Evolutionary conservation across 2,329 filamentous ascomycete genomes (phyloP).

Genomic region (Ascomycota sp.): DNA sequence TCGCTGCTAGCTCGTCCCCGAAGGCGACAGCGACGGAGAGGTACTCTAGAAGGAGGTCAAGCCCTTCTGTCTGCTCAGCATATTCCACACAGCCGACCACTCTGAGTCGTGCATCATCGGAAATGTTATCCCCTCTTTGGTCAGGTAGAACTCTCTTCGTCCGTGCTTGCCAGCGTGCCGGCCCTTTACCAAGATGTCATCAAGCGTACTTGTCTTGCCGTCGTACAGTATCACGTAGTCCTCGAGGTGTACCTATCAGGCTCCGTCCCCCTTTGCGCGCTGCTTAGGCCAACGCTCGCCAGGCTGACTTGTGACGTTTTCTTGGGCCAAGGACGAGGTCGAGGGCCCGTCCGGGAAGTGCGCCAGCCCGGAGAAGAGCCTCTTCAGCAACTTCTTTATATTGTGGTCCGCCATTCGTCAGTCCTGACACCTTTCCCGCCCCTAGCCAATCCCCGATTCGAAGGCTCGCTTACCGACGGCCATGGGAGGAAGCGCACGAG

Average conservation of each 20-base stretch:
- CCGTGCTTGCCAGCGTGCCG: not conserved
- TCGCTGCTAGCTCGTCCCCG: slow-evolving; percentile 16
- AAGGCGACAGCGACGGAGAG: slow-evolving; percentile 4
- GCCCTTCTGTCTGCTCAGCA: slow-evolving; percentile 19
- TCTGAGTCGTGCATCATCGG: slow-evolving; percentile 17
- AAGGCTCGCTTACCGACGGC: not conserved
- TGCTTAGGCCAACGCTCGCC: not conserved
- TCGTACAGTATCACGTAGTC: slow-evolving; percentile 5
- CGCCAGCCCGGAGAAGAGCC: slow-evolving; percentile 9
- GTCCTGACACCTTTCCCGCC: slow-evolving; percentile 5
- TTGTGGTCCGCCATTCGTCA: slow-evolving; percentile 27
- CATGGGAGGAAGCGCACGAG: too few relatives aligned
- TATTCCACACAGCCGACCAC: slow-evolving; percentile 12
- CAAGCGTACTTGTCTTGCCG: slow-evolving; percentile 6
- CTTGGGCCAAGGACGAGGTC: slow-evolving; percentile 1
- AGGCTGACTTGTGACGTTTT: not conserved
- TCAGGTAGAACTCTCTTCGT: slow-evolving; percentile 5
- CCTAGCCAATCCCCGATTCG: not conserved
- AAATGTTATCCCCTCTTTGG: slow-evolving; percentile 9
- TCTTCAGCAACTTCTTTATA: slow-evolving; percentile 20
- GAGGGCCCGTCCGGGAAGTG: slow-evolving; percentile 1
- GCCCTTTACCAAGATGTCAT: slow-evolving; percentile 3
- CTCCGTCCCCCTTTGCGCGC: not conserved
- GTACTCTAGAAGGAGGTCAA: slow-evolving; percentile 12
- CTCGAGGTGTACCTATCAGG: slow-evolving; percentile 8